These are phyloP conservation scores for Knufia petricola DNA, from an alignment of 2,329 filamentous ascomycete genomes.

Conservation along the genomic window DNA sequence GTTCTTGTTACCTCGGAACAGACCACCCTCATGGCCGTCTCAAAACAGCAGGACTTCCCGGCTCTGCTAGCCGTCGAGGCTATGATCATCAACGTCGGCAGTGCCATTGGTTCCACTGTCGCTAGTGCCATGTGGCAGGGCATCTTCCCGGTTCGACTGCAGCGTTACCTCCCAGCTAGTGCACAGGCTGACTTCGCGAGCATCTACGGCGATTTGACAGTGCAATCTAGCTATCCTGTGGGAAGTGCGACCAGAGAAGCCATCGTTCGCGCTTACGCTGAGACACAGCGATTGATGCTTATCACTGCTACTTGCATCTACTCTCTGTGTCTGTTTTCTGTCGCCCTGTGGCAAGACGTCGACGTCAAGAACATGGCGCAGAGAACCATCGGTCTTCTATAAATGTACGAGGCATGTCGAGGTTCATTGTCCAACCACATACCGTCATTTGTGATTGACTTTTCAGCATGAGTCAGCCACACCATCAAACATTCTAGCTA, in stretches of 20 bases:
- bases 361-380: neutral
- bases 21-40: slow-evolving; percentile 44
- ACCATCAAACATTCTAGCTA: no score
- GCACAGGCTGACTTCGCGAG: slow-evolving; percentile 15
- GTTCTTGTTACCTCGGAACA: slow-evolving; percentile 42
- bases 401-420: no score
- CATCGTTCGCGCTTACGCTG: slow-evolving; percentile 38
- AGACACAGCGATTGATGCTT: slow-evolving; percentile 36
- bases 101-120: slow-evolving; percentile 44
- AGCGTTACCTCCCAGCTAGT: slow-evolving; percentile 20
- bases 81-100: slow-evolving; percentile 45
- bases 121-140: slow-evolving; percentile 50
- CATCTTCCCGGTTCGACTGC: slow-evolving; percentile 34
- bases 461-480: no score
- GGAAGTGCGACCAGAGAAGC: slow-evolving; percentile 34
- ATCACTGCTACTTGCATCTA: slow-evolving; percentile 16
- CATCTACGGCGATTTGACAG: slow-evolving; percentile 22
- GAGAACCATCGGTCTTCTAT: neutral
- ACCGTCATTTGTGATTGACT: no score
- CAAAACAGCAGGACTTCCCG: slow-evolving; percentile 41
- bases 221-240: slow-evolving; percentile 28
- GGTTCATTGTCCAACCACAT: no score
- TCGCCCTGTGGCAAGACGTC: neutral
- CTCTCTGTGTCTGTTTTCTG: neutral
- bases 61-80: slow-evolving; percentile 44